These are phyloP conservation scores for Petunia axillaris DNA, from an alignment of 257 asterid genomes.

Conservation along the genomic window DNA sequence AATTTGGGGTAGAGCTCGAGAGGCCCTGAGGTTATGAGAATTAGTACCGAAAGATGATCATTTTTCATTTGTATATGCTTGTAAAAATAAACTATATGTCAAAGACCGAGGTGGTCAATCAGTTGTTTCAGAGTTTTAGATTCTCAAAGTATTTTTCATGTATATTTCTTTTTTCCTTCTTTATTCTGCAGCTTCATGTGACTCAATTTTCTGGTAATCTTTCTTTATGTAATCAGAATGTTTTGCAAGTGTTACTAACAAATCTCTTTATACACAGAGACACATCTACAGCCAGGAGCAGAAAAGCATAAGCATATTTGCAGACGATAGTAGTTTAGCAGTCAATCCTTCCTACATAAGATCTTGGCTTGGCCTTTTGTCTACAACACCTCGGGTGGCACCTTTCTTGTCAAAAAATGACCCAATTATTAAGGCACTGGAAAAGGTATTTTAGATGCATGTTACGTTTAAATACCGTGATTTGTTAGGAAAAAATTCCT, in stretches of 20 bases:
- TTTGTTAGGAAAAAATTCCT: not conserved
- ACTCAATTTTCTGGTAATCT: not conserved
- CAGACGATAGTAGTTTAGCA: constrained; percentile 82
- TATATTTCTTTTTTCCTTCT: constrained; percentile 1
- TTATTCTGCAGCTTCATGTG: not conserved
- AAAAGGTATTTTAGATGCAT: constrained; percentile 54
- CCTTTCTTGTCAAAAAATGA: constrained; percentile 76
- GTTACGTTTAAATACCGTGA: not conserved
- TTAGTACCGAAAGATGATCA: not conserved
- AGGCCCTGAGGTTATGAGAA: not conserved
- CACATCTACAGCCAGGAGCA: constrained; percentile 75
- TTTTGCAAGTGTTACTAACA: constrained; percentile 12
- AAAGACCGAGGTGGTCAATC: not conserved
- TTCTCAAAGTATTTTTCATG: not conserved
- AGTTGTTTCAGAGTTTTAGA: constrained; percentile 9
- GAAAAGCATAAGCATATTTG: constrained; percentile 62
- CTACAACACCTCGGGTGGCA: constrained; percentile 85
- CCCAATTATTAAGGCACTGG: constrained; percentile 70
- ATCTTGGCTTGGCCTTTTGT: constrained; percentile 81
- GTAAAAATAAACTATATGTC: too few relatives aligned
- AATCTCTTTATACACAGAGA: constrained; percentile 52
- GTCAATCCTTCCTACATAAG: constrained; percentile 76
- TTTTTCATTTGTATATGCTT: not conserved
- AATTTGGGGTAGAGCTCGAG: too few relatives aligned
- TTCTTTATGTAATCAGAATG: not conserved